Evolutionary conservation across 352 stramenopile species (phyloP).

Genomic region (Phytophthora cryptogea): DNA sequence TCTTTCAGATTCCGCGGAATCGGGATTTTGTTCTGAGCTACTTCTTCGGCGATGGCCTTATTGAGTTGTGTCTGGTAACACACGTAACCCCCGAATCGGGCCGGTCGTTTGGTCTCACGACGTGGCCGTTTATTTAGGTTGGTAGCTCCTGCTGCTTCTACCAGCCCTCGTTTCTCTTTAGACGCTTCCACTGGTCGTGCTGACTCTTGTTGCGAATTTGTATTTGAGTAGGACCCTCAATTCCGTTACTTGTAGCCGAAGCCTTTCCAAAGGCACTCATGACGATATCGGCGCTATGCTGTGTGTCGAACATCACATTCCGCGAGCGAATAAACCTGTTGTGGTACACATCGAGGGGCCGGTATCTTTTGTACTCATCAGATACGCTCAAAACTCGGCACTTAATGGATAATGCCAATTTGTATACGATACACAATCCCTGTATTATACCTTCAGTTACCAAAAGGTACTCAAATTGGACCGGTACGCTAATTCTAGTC

Average conservation of each 20-base stretch:
- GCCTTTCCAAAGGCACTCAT: too few relatives aligned
- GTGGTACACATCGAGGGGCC: conserved; percentile 13
- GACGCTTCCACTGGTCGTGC: background rate
- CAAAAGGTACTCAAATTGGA: too few relatives aligned
- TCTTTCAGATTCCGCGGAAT: conserved; percentile 10
- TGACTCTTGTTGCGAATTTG: background rate
- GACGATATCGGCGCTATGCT: background rate
- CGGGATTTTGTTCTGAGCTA: conserved; percentile 9
- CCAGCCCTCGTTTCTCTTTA: background rate
- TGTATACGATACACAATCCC: too few relatives aligned
- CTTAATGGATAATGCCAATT: too few relatives aligned
- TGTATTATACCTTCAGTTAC: too few relatives aligned
- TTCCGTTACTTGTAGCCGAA: too few relatives aligned
- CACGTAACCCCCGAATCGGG: conserved; percentile 11
- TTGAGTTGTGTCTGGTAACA: conserved; percentile 13
- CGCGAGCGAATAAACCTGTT: conserved; percentile 8
- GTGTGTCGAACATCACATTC: conserved; percentile 18
- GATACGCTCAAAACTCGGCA: too few relatives aligned
- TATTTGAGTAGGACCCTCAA: background rate
- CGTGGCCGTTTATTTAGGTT: conserved; percentile 1
- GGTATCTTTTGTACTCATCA: background rate
- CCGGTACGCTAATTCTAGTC: too few relatives aligned
- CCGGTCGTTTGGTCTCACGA: conserved; percentile 12
- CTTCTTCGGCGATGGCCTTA: conserved; percentile 4
- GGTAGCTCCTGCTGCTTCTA: background rate